Evolutionary conservation across 495 filamentous ascomycete species (phyloP).

Genomic region (Saxophila tyrrhenica): DNA sequence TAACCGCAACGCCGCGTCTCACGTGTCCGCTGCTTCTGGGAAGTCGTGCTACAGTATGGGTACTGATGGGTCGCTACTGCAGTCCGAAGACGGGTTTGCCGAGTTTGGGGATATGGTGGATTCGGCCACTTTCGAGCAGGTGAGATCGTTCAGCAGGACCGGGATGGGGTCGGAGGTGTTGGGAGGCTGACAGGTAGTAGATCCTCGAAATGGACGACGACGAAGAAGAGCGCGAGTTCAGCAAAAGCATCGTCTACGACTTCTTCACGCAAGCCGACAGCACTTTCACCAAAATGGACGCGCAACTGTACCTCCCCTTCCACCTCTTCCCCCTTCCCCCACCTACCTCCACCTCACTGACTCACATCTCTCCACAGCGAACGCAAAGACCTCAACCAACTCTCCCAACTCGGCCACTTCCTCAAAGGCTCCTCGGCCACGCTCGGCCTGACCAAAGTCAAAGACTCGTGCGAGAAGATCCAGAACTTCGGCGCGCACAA

Average conservation of each 20-base stretch:
- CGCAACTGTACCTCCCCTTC: conserved; percentile 47
- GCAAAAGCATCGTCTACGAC: conserved; percentile 71
- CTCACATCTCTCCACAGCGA: not conserved
- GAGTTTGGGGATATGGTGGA: conserved; percentile 67
- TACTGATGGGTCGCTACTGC: conserved; percentile 13
- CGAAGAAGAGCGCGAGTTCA: conserved; percentile 65
- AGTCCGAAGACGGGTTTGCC: conserved; percentile 39
- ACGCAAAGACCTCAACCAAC: conserved; percentile 46
- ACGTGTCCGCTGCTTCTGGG: not conserved
- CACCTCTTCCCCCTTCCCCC: not conserved
- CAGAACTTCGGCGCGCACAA: conserved; percentile 77
- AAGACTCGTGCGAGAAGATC: conserved; percentile 89
- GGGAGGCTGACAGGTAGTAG: conserved; percentile 1
- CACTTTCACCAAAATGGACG: conserved; percentile 81
- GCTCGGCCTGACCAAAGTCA: conserved; percentile 81
- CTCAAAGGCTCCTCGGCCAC: conserved; percentile 97
- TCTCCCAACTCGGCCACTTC: conserved; percentile 86
- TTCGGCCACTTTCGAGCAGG: conserved; percentile 65
- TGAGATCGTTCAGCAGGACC: too few relatives aligned
- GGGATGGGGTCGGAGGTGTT: too few relatives aligned
- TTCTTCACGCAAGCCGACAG: conserved; percentile 87
- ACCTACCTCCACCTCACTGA: conserved; percentile 40
- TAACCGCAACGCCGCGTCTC: conserved; percentile 4
- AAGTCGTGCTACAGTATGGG: conserved; percentile 7
- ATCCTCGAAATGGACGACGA: conserved; percentile 96